Base-by-base conservation (phyloP, 371 early-diverging fungal genomes). In the Mucor indicus region DNA sequence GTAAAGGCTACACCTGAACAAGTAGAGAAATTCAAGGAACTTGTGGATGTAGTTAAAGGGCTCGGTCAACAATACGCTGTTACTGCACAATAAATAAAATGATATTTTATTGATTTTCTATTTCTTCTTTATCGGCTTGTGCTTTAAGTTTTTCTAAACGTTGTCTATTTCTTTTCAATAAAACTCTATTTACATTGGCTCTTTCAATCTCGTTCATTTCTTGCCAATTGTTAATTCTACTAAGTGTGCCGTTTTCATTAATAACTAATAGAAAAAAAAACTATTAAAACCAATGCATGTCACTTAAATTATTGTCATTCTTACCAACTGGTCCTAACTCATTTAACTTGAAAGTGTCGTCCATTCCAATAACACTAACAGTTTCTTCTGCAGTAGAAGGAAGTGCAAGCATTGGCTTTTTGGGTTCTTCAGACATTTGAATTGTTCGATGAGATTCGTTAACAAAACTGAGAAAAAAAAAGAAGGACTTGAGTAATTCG, bases 221-320 rank as follows among this genome's bases (percentile, higher is more conserved):
- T n/a, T 65, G 66, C 90, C 90, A 90, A 57, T 86, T 87, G 29
- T 80, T 75, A 46, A 90, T 86, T 29, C 90, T 72, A 38, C 77
- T 74, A 37, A 90, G 64, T 2, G 84, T 80, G 3, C 90, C 90
- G 38, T 90, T 77, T 46, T 72, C 77, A 51, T 82, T 81, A 8
- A 84, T 73, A 4, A 84, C 81, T 76, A 46, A 7, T 27, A 27
- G 5, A 5, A 35, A 35, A 4, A 24, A 10, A 25, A 29, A 8
- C 30, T 29, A n/a, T 30, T 31, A 29, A 8, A 4, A 16, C 13
- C 31, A 48, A 25, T 12, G 37, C 8, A 19, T 30, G 13, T 17
- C 25, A 22, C 19, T 21, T 31, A 4, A 35, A 35, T 32, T 5
- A 23, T 11, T 27, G n/a, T 25, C n/a, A n/a, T 27, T 25, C 8